phyloP scores from a whole-genome alignment of 306 rosid genomes.

The Corylus avellana region DNA sequence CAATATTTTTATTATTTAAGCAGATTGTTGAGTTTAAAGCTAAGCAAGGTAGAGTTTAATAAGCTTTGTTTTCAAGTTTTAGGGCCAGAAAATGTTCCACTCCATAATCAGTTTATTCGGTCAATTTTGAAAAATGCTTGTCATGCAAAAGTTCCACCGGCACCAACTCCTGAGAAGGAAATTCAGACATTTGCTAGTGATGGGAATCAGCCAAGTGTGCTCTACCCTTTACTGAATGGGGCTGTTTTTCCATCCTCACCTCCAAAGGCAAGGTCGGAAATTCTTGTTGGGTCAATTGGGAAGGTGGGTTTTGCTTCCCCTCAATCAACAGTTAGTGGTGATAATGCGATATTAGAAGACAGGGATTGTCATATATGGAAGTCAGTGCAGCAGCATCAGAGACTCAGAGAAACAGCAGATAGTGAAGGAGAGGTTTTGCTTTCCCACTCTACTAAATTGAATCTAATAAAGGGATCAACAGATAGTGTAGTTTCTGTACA shows the following conservation, averaged over 20 bases:
- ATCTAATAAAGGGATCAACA: slow-evolving; percentile 32
- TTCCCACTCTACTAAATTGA: slow-evolving; percentile 48
- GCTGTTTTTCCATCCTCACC: slow-evolving; percentile 62
- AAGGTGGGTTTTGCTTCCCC: slow-evolving; percentile 58
- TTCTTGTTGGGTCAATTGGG: slow-evolving; percentile 84
- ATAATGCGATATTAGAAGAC: slow-evolving; percentile 63
- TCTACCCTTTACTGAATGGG: slow-evolving; percentile 72
- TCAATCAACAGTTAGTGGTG: slow-evolving; percentile 53
- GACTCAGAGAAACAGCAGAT: slow-evolving; percentile 32
- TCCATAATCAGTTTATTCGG: slow-evolving; percentile 77
- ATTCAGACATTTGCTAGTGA: slow-evolving; percentile 19
- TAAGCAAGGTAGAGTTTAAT: slow-evolving; percentile 76
- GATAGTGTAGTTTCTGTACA: slow-evolving; percentile 20
- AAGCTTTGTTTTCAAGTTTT: slow-evolving; percentile 62
- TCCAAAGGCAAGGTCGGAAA: slow-evolving; percentile 58
- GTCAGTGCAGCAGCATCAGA: slow-evolving; percentile 64
- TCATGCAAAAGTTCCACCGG: slow-evolving; percentile 69
- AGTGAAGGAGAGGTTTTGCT: slow-evolving; percentile 48
- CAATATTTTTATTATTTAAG: slow-evolving; percentile 65
- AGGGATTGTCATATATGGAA: slow-evolving; percentile 81
- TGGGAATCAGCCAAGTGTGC: slow-evolving; percentile 54
- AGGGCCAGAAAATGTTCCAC: slow-evolving; percentile 71
- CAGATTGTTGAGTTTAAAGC: slow-evolving; percentile 80
- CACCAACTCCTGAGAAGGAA: slow-evolving; percentile 69
- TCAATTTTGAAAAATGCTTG: slow-evolving; percentile 77